A percentile compares a stretch with the other conserved stretches of the same genome.
Conservation (phyloP, 495 filamentous ascomycete species). For the Lepidopterella palustris region DNA sequence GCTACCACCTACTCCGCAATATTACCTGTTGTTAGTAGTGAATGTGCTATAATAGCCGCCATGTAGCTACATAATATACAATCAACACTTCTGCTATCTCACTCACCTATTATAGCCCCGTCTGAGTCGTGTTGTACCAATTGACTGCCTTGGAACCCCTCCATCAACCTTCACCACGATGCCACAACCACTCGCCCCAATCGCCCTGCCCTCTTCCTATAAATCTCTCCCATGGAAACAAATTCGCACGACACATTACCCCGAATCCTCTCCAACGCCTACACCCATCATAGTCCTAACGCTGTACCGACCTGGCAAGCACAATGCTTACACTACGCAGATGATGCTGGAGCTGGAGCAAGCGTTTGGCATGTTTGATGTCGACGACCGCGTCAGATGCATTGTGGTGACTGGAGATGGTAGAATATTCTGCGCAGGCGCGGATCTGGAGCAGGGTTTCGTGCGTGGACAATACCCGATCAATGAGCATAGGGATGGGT, state of each 20-base stretch:
- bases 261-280: constrained; percentile 40
- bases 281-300: constrained; percentile 53
- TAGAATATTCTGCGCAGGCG: constrained; percentile 59
- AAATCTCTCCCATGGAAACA: constrained; percentile 41
- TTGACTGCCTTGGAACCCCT: not conserved
- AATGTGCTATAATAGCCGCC: not conserved
- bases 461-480: constrained; percentile 29
- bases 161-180: not conserved
- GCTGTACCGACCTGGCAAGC: constrained; percentile 50
- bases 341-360: constrained; percentile 52
- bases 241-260: constrained; percentile 51
- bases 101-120: not conserved
- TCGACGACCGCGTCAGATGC: constrained; percentile 46
- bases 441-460: constrained; percentile 55
- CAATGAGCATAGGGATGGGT: constrained; percentile 46
- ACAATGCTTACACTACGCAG: constrained; percentile 56
- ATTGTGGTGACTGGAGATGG: constrained; percentile 55
- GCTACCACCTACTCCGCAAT: not conserved
- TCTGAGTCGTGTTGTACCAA: not conserved
- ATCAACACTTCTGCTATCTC: not conserved
- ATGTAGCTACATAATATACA: not conserved
- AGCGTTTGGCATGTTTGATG: constrained; percentile 49
- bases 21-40: not conserved
- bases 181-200: not conserved
- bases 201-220: constrained; percentile 35